A percentile compares a stretch with the other conserved stretches of the same genome.
Conservation (phyloP, 768 basidiomycete genomes). For the Mycena galopus region DNA sequence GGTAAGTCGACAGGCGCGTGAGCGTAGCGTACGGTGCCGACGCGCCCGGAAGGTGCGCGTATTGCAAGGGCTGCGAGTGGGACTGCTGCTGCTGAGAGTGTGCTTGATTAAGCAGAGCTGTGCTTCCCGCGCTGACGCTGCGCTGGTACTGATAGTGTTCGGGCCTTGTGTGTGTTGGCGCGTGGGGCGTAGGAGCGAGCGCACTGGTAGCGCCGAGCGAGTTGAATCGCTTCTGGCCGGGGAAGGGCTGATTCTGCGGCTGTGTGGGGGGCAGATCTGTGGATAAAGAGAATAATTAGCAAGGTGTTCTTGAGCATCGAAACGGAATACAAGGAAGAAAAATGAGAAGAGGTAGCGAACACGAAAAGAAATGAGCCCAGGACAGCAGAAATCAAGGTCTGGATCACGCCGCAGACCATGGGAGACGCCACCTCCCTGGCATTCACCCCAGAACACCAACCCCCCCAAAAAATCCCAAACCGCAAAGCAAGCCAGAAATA, state of each 20-base stretch:
- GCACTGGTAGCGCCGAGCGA: conserved; percentile 60
- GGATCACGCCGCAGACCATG: too few species aligned
- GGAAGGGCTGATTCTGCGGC: conserved; percentile 28
- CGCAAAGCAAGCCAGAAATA: too few species aligned
- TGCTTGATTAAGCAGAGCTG: background rate
- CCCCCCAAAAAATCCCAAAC: too few species aligned
- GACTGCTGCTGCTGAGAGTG: background rate
- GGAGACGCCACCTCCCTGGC: too few species aligned
- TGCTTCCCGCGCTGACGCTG: conserved; percentile 39
- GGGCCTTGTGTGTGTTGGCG: background rate
- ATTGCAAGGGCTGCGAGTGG: background rate
- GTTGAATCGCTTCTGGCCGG: conserved; percentile 68
- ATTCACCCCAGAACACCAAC: too few species aligned
- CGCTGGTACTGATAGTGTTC: conserved; percentile 29
- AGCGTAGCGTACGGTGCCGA: conserved; percentile 34
- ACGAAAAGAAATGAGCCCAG: too few species aligned
- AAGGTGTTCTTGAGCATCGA: too few species aligned
- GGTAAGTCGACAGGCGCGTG: conserved; percentile 26
- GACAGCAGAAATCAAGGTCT: too few species aligned
- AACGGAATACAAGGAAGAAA: too few species aligned
- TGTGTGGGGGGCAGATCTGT: conserved; percentile 22
- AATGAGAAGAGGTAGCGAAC: background rate
- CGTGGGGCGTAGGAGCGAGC: conserved; percentile 6
- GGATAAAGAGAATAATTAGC: conserved; percentile 8
- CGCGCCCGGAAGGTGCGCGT: conserved; percentile 33